Evolutionary conservation across 2,329 filamentous ascomycete genomes (phyloP).

Genomic region (Aspergillus fischeri): DNA sequence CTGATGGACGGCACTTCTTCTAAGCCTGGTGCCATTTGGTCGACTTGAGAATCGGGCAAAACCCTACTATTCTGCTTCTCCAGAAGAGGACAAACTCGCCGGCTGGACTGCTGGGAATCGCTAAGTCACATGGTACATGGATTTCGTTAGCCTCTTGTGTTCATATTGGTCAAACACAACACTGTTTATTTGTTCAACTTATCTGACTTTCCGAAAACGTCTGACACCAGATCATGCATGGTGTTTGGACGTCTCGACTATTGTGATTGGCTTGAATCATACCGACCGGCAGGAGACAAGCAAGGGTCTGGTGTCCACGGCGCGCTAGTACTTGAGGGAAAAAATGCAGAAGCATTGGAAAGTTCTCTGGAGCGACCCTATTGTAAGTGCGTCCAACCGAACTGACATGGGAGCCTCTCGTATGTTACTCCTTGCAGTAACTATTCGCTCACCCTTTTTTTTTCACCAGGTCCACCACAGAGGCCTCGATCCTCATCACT

Average conservation of each 20-base stretch:
- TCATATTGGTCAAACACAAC: not conserved
- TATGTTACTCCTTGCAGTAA: not conserved
- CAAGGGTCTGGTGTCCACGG: not conserved
- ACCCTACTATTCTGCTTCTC: not conserved
- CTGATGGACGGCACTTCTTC: not conserved
- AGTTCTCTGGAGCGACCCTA: too few species aligned
- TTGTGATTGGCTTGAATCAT: slow-evolving; percentile 3
- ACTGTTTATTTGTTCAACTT: not conserved
- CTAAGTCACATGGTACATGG: not conserved
- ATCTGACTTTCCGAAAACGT: not conserved
- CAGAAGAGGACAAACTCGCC: not conserved
- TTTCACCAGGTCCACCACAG: not conserved
- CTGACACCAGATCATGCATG: not conserved
- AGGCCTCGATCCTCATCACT: not conserved
- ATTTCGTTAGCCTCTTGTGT: not conserved
- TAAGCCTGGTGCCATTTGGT: not conserved
- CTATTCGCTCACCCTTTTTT: too few species aligned
- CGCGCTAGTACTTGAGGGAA: not conserved
- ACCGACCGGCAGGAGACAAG: not conserved
- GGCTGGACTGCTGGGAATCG: too few species aligned
- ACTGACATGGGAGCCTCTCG: not conserved
- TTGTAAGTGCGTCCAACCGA: not conserved
- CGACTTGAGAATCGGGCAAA: not conserved
- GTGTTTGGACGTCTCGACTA: not conserved
- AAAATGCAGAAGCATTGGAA: not conserved